Conservation (phyloP, 768 basidiomycete species). For the Tricholoma sp. region DNA sequence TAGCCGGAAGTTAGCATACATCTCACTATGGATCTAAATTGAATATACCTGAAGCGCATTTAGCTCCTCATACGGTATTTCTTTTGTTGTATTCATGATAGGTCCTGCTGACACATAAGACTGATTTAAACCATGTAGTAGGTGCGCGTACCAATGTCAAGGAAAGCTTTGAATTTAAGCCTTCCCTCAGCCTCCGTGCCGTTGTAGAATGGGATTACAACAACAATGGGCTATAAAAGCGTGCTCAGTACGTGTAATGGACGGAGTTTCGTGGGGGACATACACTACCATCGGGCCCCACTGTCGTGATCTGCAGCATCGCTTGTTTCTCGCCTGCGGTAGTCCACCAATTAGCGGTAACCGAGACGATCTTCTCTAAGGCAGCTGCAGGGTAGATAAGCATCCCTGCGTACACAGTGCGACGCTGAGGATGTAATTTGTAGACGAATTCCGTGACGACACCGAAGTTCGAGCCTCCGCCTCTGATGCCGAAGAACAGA, state of each 20-base stretch:
- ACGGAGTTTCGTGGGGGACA: too few species aligned
- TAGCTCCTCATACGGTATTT: too few species aligned
- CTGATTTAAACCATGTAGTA: not conserved
- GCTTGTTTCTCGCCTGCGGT: constrained; percentile 32
- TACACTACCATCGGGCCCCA: constrained; percentile 35
- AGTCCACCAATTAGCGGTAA: constrained; percentile 32
- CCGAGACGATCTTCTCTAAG: constrained; percentile 26
- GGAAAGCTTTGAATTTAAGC: constrained; percentile 36
- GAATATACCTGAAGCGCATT: too few species aligned
- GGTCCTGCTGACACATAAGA: not conserved
- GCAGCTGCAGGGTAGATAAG: constrained; percentile 28
- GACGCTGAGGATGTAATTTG: constrained; percentile 41
- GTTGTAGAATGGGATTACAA: constrained; percentile 42
- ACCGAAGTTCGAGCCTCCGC: constrained; percentile 54
- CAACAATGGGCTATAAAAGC: constrained; percentile 30
- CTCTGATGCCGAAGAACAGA: too few species aligned
- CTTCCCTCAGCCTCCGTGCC: constrained; percentile 47
- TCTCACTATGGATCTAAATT: not conserved
- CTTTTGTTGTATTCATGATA: too few species aligned
- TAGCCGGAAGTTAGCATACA: too few species aligned
- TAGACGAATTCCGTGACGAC: constrained; percentile 50
- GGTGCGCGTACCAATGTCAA: constrained; percentile 47
- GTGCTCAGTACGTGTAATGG: not conserved
- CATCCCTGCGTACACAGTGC: constrained; percentile 41
- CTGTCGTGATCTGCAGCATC: constrained; percentile 29